A percentile compares a stretch with the other conserved stretches of the same genome.
Conservation (phyloP, 176 grass and related monocot species). For the bread wheat (Triticum aestivum) region DNA sequence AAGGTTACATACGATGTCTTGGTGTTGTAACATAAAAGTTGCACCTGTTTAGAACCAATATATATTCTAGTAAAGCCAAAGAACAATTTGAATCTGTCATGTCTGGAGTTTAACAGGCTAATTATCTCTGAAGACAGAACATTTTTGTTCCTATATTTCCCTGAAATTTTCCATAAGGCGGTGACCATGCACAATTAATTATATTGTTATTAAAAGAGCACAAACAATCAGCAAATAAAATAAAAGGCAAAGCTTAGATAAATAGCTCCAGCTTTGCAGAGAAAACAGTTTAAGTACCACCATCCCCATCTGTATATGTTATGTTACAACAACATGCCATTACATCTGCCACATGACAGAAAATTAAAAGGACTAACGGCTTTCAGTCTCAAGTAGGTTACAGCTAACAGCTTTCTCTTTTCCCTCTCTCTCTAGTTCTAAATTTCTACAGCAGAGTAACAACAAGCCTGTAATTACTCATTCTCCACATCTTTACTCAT, state of each 20-base stretch:
- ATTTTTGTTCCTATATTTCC: too few relatives aligned
- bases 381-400: not conserved
- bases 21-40: too few relatives aligned
- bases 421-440: slow-evolving; percentile 13
- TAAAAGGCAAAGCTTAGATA: slow-evolving; percentile 9
- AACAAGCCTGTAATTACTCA: not conserved
- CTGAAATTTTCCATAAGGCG: too few relatives aligned
- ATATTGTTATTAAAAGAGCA: too few relatives aligned
- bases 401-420: slow-evolving; percentile 15
- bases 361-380: not conserved
- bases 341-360: not conserved
- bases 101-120: too few relatives aligned
- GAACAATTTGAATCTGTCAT: too few relatives aligned
- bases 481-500: slow-evolving; percentile 18
- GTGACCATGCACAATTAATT: too few relatives aligned
- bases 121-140: too few relatives aligned
- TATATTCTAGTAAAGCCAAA: too few relatives aligned
- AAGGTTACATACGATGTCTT: too few relatives aligned
- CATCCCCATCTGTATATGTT: not conserved
- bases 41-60: too few relatives aligned
- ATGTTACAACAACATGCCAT: slow-evolving; percentile 15
- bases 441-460: slow-evolving; percentile 30
- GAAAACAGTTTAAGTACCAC: not conserved
- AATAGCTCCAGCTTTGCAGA: slow-evolving; percentile 17
- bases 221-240: not conserved